A percentile compares a stretch with the other conserved stretches of the same genome.
These are phyloP conservation scores for Trametes sp. DNA, from an alignment of 1,284 basidiomycete species.

Conservation along the genomic window DNA sequence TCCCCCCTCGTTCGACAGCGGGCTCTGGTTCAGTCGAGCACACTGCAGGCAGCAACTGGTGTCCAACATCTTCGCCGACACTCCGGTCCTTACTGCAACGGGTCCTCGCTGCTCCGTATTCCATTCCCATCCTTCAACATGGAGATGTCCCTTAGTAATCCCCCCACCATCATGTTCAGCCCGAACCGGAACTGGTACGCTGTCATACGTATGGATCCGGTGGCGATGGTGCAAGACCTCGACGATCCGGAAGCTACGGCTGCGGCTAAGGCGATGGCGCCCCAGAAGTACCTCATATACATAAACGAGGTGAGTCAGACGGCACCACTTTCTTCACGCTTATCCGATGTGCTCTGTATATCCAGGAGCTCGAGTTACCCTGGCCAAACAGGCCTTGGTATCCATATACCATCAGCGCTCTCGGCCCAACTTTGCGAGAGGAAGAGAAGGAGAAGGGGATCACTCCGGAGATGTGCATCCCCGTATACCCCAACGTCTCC, in stretches of 20 bases:
- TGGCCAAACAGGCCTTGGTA: neutral
- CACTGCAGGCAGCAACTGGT: no score
- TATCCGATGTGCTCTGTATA: no score
- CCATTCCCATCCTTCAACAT: no score
- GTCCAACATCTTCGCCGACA: no score
- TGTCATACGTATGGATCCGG: neutral
- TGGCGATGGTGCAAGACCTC: neutral
- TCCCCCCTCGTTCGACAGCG: no score
- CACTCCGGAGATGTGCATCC: slow-evolving; percentile 18
- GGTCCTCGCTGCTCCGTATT: no score
- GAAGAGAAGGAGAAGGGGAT: neutral
- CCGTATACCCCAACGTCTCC: slow-evolving; percentile 13
- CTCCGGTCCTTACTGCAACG: no score
- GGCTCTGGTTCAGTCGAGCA: no score
- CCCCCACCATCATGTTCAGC: neutral
- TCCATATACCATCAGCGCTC: neutral
- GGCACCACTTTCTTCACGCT: no score
- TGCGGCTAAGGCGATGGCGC: neutral
- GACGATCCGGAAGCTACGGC: neutral
- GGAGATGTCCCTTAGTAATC: neutral
- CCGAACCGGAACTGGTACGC: neutral
- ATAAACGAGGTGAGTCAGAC: neutral
- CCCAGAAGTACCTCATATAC: neutral
- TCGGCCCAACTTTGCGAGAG: neutral
- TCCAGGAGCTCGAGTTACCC: neutral